Percentiles rank a stretch among this genome's conserved stretches.
Evolutionary conservation across 257 asterid species (phyloP).

Genomic region (Lavandula angustifolia): DNA sequence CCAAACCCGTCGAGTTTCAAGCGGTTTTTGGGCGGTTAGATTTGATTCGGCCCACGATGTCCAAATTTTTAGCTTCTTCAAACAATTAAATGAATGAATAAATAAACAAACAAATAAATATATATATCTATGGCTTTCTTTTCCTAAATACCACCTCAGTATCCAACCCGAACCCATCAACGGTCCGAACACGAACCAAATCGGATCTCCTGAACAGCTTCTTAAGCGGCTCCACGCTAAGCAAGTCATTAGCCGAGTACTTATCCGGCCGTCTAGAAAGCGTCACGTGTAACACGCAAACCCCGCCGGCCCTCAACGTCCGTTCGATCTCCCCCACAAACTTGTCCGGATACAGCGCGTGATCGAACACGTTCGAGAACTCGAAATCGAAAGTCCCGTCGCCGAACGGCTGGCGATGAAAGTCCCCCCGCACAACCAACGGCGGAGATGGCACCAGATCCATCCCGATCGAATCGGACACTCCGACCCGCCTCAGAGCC

Average conservation of each 20-base stretch:
- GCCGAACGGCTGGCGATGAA: constrained; percentile 77
- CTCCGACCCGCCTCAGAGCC: constrained; percentile 71
- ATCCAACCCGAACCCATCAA: constrained; percentile 78
- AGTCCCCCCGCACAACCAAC: constrained; percentile 78
- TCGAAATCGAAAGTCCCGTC: constrained; percentile 72
- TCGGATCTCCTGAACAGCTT: constrained; percentile 56
- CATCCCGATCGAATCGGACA: constrained; percentile 65
- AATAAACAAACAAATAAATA: neutral
- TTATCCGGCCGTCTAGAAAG: constrained; percentile 53
- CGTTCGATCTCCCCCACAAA: constrained; percentile 77
- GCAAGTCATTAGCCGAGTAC: constrained; percentile 76
- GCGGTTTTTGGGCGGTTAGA: too few species aligned
- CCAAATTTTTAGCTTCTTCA: too few species aligned
- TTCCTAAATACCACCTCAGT: constrained; percentile 71
- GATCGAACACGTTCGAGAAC: constrained; percentile 93
- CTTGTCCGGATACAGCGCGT: constrained; percentile 79
- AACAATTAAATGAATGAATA: neutral
- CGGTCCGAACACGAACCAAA: constrained; percentile 47
- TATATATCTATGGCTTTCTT: neutral
- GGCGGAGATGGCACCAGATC: constrained; percentile 93
- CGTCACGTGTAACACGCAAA: constrained; percentile 71
- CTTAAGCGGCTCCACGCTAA: constrained; percentile 64
- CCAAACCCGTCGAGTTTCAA: too few species aligned
- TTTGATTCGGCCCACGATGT: too few species aligned
- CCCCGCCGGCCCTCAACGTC: constrained; percentile 61